phyloP scores from a whole-genome alignment of 805 yeast species.

The Danielia reshetovae region DNA sequence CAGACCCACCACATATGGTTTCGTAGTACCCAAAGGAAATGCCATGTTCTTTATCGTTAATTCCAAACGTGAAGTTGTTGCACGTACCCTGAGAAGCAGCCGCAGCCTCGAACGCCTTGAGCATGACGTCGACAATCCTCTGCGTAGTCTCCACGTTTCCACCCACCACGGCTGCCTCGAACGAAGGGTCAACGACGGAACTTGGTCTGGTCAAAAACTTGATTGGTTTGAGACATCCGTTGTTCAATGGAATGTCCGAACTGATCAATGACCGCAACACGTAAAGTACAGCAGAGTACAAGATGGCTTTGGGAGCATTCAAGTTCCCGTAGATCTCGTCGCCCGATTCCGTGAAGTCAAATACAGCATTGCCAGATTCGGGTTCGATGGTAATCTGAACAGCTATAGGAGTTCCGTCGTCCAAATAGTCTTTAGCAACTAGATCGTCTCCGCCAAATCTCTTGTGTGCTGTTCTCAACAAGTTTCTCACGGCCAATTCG shows the following conservation, averaged over 20 bases:
- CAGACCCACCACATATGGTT: slow-evolving; percentile 19
- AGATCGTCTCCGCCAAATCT: slow-evolving; percentile 15
- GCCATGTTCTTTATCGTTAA: slow-evolving; percentile 50
- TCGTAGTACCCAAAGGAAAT: slow-evolving; percentile 19
- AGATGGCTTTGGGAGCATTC: slow-evolving; percentile 90
- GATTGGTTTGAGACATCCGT: slow-evolving; percentile 85
- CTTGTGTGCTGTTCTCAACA: slow-evolving; percentile 16
- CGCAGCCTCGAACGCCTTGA: slow-evolving; percentile 81
- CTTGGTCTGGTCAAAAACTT: slow-evolving; percentile 44
- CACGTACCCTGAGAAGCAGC: slow-evolving; percentile 97
- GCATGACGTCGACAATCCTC: slow-evolving; percentile 82
- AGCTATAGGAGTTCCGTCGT: slow-evolving; percentile 72
- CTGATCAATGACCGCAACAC: slow-evolving; percentile 81
- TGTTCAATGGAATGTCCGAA: slow-evolving; percentile 87
- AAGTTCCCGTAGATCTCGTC: slow-evolving; percentile 85
- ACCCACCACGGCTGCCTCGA: slow-evolving; percentile 84
- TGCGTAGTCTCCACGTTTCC: slow-evolving; percentile 96
- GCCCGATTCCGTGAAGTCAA: slow-evolving; percentile 85
- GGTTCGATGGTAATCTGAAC: slow-evolving; percentile 47
- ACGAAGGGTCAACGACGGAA: slow-evolving; percentile 60
- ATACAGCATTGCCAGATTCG: slow-evolving; percentile 56
- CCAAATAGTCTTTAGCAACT: slow-evolving; percentile 54
- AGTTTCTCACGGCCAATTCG: slow-evolving; percentile 12
- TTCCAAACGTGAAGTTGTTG: slow-evolving; percentile 90
- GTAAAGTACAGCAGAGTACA: slow-evolving; percentile 84